Base-by-base conservation (phyloP, 768 basidiomycete genomes). In the Trametes gibbosa region DNA sequence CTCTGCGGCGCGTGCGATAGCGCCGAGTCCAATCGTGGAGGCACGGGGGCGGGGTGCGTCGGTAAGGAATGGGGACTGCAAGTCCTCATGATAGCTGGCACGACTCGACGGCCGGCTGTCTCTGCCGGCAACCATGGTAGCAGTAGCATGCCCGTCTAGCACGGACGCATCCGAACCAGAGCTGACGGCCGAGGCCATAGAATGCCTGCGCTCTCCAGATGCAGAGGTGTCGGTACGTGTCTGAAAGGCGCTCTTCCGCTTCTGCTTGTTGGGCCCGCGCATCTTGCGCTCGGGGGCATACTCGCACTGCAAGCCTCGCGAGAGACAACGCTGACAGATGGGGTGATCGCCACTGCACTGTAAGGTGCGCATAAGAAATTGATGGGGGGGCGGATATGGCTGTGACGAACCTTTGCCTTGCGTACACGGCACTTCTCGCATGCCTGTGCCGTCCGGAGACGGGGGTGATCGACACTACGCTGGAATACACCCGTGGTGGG, bases 331-430 rank as follows among this genome's bases (percentile, higher is more conserved):
- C 63, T 83, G 78, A 69, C 89, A 91, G 0, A 80, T 70, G 0
- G 89, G 87, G 53, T 84, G 84, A 34, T 87, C 85, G 40, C 89
- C 87, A 61, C 82, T 85, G 70, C 88, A 90, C 86, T 89, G 68
- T 32, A 17, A 17, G 35, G 32, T 8, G n/a, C n/a, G n/a, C n/a
- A n/a, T 29, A 32, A 8, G 8, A 2, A 4, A 23, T 21, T 45
- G 13, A 39, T 17, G 23, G 17, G 7, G 35, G 47, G 37, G 41
- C 39, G 14, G 29, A 50, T n/a, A 27, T 21, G 1, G 0, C 10
- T 24, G 13, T 14, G 24, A 68, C 79, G 49, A 63, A 89, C 88
- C 79, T 90, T 91, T 32, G 86, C 87, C 70, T 90, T 91, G 51
- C 87, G 74, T 0, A 77, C 77, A 14, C 89, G 80, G 69, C 89